Percentiles rank a stretch among this genome's conserved stretches.
These are phyloP conservation scores for Bacidia gigantensis DNA, from an alignment of 495 filamentous ascomycete species.

Conservation along the genomic window DNA sequence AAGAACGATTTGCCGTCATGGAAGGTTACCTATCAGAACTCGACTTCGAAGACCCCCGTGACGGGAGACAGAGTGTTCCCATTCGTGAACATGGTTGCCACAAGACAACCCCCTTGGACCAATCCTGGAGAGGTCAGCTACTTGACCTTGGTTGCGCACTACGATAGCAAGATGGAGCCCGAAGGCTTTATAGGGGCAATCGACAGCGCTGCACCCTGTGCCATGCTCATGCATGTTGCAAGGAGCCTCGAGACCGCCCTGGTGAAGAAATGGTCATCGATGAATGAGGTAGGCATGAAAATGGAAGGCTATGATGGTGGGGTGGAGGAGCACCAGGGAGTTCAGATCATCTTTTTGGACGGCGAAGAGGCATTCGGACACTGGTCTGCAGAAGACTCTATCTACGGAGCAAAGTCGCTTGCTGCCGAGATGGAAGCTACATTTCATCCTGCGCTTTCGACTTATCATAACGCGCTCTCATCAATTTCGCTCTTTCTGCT, in stretches of 20 bases:
- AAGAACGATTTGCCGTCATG: constrained; percentile 56
- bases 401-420: constrained; percentile 75
- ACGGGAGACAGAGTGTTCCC: constrained; percentile 55
- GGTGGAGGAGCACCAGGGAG: constrained; percentile 58
- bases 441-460: constrained; percentile 53
- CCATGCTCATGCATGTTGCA: constrained; percentile 78
- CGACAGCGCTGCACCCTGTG: constrained; percentile 87
- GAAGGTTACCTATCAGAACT: constrained; percentile 74
- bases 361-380: constrained; percentile 80
- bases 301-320: constrained; percentile 23
- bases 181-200: constrained; percentile 86
- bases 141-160: constrained; percentile 84
- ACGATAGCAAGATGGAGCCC: constrained; percentile 73
- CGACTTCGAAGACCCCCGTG: constrained; percentile 63
- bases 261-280: constrained; percentile 64
- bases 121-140: constrained; percentile 57
- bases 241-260: constrained; percentile 65
- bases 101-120: constrained; percentile 80
- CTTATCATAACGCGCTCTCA: constrained; percentile 55
- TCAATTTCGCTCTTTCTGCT: constrained; percentile 83
- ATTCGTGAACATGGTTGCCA: constrained; percentile 75
- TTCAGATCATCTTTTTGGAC: constrained; percentile 84
- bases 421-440: constrained; percentile 60
- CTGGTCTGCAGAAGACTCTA: constrained; percentile 68
- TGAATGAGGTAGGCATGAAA: constrained; percentile 42